A percentile compares a stretch with the other conserved stretches of the same genome.
phyloP scores from a whole-genome alignment of 1,284 basidiomycete genomes.

The Athelia psychrophila region DNA sequence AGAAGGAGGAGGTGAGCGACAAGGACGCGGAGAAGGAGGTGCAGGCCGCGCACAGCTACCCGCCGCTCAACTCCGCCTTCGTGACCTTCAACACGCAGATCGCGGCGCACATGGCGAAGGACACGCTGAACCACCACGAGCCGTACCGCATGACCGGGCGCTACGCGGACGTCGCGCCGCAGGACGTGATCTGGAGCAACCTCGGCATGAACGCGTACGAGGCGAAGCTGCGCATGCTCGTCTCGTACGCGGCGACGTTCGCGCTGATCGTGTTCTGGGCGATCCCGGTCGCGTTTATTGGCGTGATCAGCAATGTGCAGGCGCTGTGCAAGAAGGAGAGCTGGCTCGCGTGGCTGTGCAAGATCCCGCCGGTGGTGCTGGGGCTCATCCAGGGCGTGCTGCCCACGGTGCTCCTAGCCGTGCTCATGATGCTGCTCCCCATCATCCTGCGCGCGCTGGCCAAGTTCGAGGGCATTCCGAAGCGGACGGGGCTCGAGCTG shows the following conservation, averaged over 20 bases:
- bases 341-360: constrained; percentile 87
- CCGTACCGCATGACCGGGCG: constrained; percentile 72
- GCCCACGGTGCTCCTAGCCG: constrained; percentile 81
- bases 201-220: constrained; percentile 90
- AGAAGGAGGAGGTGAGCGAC: constrained; percentile 14
- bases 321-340: constrained; percentile 59
- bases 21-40: constrained; percentile 20
- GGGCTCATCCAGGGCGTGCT: constrained; percentile 93
- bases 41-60: constrained; percentile 38
- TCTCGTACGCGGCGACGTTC: constrained; percentile 62
- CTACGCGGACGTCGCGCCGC: constrained; percentile 73
- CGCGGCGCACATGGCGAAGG: constrained; percentile 84
- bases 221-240: constrained; percentile 55
- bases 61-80: constrained; percentile 83
- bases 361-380: constrained; percentile 55
- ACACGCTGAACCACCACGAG: constrained; percentile 72
- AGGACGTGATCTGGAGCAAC: constrained; percentile 92
- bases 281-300: constrained; percentile 84
- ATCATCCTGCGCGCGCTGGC: constrained; percentile 80
- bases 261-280: constrained; percentile 74
- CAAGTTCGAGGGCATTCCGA: constrained; percentile 80
- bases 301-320: constrained; percentile 81
- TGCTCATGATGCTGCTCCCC: constrained; percentile 91
- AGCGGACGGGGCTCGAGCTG: constrained; percentile 80
- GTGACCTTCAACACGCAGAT: constrained; percentile 94